phyloP scores from a whole-genome alignment of 2,329 filamentous ascomycete genomes.

The Penicillium vulpinum region DNA sequence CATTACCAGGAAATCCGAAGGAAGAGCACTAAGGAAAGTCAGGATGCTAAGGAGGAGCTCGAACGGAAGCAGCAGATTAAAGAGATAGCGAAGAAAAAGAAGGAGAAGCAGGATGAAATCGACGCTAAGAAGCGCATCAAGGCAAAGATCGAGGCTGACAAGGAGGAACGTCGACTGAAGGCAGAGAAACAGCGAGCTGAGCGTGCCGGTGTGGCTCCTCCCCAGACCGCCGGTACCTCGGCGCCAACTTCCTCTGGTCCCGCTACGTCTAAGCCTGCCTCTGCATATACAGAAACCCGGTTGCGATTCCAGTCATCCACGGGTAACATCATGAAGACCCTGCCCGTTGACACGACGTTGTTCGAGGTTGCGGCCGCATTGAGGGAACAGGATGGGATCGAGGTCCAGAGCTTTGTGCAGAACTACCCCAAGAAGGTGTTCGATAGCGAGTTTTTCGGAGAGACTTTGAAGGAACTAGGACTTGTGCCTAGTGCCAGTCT shows the following conservation, averaged over 20 bases:
- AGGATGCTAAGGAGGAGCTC: constrained; percentile 88
- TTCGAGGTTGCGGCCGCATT: constrained; percentile 86
- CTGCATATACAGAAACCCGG: constrained; percentile 75
- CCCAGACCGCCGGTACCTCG: constrained; percentile 48
- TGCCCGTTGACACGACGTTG: constrained; percentile 84
- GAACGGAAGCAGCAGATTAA: constrained; percentile 87
- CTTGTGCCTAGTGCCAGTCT: constrained; percentile 88
- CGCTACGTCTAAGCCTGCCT: constrained; percentile 61
- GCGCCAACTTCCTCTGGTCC: constrained; percentile 50
- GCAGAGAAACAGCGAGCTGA: constrained; percentile 82
- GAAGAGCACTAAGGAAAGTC: constrained; percentile 85
- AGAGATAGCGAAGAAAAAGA: constrained; percentile 79
- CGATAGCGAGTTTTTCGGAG: constrained; percentile 72
- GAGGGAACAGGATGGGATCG: constrained; percentile 66
- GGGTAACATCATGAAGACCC: constrained; percentile 81
- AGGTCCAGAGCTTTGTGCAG: constrained; percentile 75
- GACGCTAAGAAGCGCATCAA: constrained; percentile 87
- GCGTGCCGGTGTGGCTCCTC: constrained; percentile 69
- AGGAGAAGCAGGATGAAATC: constrained; percentile 81
- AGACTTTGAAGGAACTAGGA: constrained; percentile 90
- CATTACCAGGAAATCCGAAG: constrained; percentile 63
- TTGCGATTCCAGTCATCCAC: constrained; percentile 74
- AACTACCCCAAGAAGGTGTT: constrained; percentile 88
- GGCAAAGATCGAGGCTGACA: constrained; percentile 93
- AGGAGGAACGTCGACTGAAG: constrained; percentile 81